Evolutionary conservation across 2,329 filamentous ascomycete species (phyloP), one percentile per base, ranked within the genome.

Genomic region (Verticillium dahliae): DNA sequence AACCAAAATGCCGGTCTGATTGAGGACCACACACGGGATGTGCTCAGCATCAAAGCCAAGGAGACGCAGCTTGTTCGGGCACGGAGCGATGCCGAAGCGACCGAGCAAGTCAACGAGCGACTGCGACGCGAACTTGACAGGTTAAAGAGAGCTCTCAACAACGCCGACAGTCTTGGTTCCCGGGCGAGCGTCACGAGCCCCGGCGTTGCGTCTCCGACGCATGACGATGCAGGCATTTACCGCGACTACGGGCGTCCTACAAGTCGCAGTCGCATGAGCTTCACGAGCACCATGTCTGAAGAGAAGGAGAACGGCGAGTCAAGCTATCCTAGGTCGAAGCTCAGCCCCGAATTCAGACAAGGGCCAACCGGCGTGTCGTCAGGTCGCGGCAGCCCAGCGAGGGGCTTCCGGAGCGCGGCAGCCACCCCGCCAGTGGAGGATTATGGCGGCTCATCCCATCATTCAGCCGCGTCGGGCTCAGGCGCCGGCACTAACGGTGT

Each of bases 1-100:
- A 96, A 97, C 69, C 92, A 97, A 73, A 99, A 99, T 70, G 95
- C 95, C 31, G 90, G 95, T 65, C 81, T 99, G 38, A 99, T 99
- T 64, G 95, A 99, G 75, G 94, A 98, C 69, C 94, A 98, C 73
- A 99, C 95, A 0, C 85, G 94, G 57, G 94, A 99, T 69, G 92
- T 97, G 0, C 81, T 99, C 52, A 95, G 92, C 68, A 96, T 99
- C 78, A 98, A 98, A 74, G 95, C 95, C 14, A 99, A 99, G 76
- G 95, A 99, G 75, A 98, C 95, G 3, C 95, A 99, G 70, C 84
- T 99, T 5, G 94, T 98, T 10, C 89, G 95, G 55, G 93, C 95
- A 11, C 85, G 93, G 60, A 92, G 90, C 66, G 95, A 99, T 70
- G 90, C 90, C 37, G 94, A 98, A 73, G 87, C 91, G 0, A 91